Evolutionary conservation across 345 rosid species (phyloP), one percentile per base, ranked within the genome.

Genomic region (Gynandropsis gynandra): DNA sequence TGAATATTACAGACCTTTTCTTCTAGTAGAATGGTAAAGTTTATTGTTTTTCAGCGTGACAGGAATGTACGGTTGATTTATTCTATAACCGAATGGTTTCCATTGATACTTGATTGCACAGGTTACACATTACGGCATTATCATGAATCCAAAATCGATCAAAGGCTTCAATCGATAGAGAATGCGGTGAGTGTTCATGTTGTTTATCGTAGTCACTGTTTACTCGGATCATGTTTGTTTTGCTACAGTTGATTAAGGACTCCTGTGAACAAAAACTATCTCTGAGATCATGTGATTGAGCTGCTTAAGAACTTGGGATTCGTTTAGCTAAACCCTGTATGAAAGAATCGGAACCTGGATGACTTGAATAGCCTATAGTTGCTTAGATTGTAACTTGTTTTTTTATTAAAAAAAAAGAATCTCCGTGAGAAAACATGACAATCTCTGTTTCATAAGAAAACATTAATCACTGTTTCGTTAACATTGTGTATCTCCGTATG

Each of bases 101-200:
- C 7, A 32, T 65, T 40, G 42, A 44, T 59, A 50, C 55, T 48
- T 70, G 34, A 46, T 70, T 36, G 40, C 62, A 62, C 79, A 83
- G 82, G 92, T 16, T 83, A 80, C 63, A 61, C 92, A 16, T 43
- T 78, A 36, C 74, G 82, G 32, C 79, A 78, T 56, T 68, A 68
- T 62, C 79, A 80, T 45, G 76, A 80, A 50, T 49, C 67, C 19
- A 80, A 74, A 60, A 80, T 83, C 56, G 76, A 80, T 56, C 74
- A 65, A 63, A 72, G 82, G 69, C 92, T 83, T 24, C 80, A 78
- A 56, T 78, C 87, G 0, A 80, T 83, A 64, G 92, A 83, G 50
- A 74, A 59, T 29, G 80, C 82, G 59, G 92, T 83, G 56, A 72
- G 84, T 74, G 24, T 50, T 44, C 50, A 45, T 31, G 38, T 41